phyloP scores from a whole-genome alignment of 768 basidiomycete species.

The Boletus speciosus region DNA sequence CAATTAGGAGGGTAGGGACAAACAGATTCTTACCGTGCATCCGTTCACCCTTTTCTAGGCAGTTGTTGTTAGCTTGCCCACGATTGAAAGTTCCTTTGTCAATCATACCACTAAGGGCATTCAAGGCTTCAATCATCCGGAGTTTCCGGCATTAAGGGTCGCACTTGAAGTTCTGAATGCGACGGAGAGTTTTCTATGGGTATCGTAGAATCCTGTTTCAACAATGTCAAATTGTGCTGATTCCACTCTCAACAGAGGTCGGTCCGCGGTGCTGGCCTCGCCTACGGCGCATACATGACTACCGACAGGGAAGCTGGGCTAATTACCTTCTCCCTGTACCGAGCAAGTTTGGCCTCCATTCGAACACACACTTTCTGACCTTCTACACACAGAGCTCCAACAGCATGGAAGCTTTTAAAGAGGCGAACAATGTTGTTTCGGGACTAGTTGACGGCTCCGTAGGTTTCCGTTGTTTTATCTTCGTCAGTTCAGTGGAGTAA shows the following conservation, averaged over 20 bases:
- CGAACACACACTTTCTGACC: neutral
- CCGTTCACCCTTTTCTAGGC: slow-evolving; percentile 45
- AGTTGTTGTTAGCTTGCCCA: slow-evolving; percentile 82
- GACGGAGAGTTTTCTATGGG: slow-evolving; percentile 94
- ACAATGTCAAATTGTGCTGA: slow-evolving; percentile 5
- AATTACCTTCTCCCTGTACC: slow-evolving; percentile 72
- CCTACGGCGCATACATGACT: slow-evolving; percentile 82
- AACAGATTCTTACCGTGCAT: neutral
- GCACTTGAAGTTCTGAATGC: slow-evolving; percentile 87
- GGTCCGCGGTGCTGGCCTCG: slow-evolving; percentile 91
- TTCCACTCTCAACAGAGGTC: slow-evolving; percentile 50
- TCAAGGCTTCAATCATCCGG: slow-evolving; percentile 74
- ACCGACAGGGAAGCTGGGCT: slow-evolving; percentile 77
- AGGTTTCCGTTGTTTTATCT: slow-evolving; percentile 18
- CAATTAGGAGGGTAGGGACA: slow-evolving; percentile 58
- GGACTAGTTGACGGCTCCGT: slow-evolving; percentile 84
- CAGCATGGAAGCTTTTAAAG: slow-evolving; percentile 72
- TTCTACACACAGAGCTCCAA: slow-evolving; percentile 64
- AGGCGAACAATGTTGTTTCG: slow-evolving; percentile 72
- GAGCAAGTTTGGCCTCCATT: slow-evolving; percentile 44
- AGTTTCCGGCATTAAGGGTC: slow-evolving; percentile 82
- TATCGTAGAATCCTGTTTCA: slow-evolving; percentile 28
- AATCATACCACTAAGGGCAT: slow-evolving; percentile 76
- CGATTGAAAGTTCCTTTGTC: slow-evolving; percentile 91
- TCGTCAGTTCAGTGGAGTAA: neutral